These are phyloP conservation scores for Rubroboletus pulcherrimus DNA, from an alignment of 768 basidiomycete species.

Conservation along the genomic window DNA sequence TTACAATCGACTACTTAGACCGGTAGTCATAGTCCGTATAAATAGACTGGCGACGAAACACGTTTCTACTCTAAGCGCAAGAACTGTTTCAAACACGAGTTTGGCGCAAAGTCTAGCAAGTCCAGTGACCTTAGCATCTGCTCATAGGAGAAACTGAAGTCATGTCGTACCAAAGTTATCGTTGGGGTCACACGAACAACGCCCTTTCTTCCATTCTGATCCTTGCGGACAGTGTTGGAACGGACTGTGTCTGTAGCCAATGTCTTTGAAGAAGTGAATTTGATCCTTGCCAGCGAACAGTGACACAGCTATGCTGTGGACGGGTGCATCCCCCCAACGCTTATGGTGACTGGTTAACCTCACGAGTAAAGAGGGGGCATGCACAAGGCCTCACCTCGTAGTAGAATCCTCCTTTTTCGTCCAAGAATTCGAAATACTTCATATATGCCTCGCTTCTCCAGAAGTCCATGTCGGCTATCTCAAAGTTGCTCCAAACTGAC, in stretches of 20 bases:
- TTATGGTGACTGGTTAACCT: conserved; percentile 26
- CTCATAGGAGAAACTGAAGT: neutral
- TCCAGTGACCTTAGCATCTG: conserved; percentile 4
- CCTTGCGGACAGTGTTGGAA: conserved; percentile 91
- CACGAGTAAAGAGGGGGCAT: neutral
- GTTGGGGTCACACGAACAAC: conserved; percentile 78
- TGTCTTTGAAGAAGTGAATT: conserved; percentile 93
- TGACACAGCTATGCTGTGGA: conserved; percentile 88
- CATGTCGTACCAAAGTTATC: conserved; percentile 66
- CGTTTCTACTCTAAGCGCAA: conserved; percentile 25
- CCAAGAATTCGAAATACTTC: conserved; percentile 81
- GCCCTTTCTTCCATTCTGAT: conserved; percentile 69
- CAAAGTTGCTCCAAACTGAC: conserved; percentile 90
- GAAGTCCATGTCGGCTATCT: conserved; percentile 80
- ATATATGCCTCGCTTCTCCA: conserved; percentile 82
- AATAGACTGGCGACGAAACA: neutral
- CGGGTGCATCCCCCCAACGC: conserved; percentile 95
- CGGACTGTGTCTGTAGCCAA: conserved; percentile 89
- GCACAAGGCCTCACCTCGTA: conserved; percentile 55
- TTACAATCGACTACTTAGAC: no score
- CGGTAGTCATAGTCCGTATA: neutral
- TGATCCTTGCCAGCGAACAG: conserved; percentile 85
- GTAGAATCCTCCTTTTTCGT: conserved; percentile 80
- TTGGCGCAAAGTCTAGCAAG: conserved; percentile 22
- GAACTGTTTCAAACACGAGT: conserved; percentile 29